Evolutionary conservation across 441 rosid genomes (phyloP), one percentile per base, ranked within the genome.

Genomic region (Gossypium davidsonii): DNA sequence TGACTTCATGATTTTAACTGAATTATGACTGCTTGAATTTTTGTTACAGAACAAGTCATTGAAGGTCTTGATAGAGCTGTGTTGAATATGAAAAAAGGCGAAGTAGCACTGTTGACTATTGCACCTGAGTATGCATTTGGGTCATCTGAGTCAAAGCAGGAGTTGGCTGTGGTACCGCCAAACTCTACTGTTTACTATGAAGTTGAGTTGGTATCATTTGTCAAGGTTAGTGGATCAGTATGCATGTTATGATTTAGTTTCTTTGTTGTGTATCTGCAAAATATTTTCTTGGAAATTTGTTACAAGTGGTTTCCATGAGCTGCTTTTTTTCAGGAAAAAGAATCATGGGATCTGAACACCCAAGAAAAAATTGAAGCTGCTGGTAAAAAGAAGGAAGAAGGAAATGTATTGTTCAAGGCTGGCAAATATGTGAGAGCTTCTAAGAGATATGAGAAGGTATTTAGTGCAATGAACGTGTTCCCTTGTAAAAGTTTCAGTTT

Each of bases 341-440:
- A 91, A 65, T 89, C 98, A 0, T 91, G 96, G 97, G 93, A 93
- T 76, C 85, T 93, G 94, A 90, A 80, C 82, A 90, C 93, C 0
- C 74, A 74, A 11, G 97, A 89, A 79, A 91, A 93, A 79, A 84
- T 93, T 72, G 98, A 87, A 80, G 90, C 91, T 66, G 93, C 96
- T 14, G 80, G 86, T 46, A 90, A 79, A 82, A 93, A 91, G 86
- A 91, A 93, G 79, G 98, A 93, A 83, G 94, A 90, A 80, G 96
- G 97, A 11, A 91, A 93, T 76, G 62, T 73, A 1, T 68, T 86
- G 78, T 93, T 89, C 70, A 93, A 87, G 84, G 87, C 86, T 4
- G 90, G 91, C 31, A 91, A 93, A 79, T 85, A 90, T 76, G 83
- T 76, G 0, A 78, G 85, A 69, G 98, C 98, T 39, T 85, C 92